Conservation (phyloP, 352 stramenopile species). For the Pythium brachiatum region DNA sequence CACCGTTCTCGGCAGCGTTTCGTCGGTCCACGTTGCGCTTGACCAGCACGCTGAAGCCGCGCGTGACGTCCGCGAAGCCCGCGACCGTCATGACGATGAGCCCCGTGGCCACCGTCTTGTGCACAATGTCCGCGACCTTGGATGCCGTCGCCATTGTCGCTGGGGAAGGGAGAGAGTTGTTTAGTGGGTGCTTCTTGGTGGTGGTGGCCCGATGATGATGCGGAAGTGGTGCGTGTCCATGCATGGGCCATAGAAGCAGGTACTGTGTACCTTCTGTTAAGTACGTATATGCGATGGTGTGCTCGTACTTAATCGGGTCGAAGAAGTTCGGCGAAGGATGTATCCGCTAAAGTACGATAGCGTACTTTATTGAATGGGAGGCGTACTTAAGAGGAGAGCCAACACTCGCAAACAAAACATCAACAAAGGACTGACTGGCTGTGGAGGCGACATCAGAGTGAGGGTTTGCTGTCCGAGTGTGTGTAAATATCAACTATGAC, state of each 20-base stretch:
- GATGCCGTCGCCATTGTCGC: constrained; percentile 31
- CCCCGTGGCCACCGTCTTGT: constrained; percentile 80
- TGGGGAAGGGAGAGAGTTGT: neutral
- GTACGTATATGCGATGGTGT: neutral
- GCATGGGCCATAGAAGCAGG: constrained; percentile 2
- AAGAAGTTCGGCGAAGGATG: neutral
- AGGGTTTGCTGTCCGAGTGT: constrained; percentile 9
- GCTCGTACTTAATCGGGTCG: neutral
- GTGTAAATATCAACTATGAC: constrained; percentile 15
- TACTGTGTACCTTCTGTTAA: neutral
- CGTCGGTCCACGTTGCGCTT: constrained; percentile 77
- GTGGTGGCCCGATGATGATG: constrained; percentile 3
- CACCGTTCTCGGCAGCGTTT: constrained; percentile 14
- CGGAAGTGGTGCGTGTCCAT: constrained; percentile 4
- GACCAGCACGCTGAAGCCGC: constrained; percentile 74
- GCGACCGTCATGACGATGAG: constrained; percentile 68
- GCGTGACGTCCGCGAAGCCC: constrained; percentile 69
- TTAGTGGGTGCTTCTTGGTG: neutral
- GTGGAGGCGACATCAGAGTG: constrained; percentile 19
- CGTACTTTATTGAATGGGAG: neutral
- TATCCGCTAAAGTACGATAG: neutral
- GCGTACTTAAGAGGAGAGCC: constrained; percentile 4
- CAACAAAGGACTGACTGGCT: constrained; percentile 26
- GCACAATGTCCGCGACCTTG: constrained; percentile 65
- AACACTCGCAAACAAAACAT: too few relatives aligned